Evolutionary conservation across 306 rosid species (phyloP), one percentile per base, ranked within the genome.

Genomic region (Castanospermum australe): DNA sequence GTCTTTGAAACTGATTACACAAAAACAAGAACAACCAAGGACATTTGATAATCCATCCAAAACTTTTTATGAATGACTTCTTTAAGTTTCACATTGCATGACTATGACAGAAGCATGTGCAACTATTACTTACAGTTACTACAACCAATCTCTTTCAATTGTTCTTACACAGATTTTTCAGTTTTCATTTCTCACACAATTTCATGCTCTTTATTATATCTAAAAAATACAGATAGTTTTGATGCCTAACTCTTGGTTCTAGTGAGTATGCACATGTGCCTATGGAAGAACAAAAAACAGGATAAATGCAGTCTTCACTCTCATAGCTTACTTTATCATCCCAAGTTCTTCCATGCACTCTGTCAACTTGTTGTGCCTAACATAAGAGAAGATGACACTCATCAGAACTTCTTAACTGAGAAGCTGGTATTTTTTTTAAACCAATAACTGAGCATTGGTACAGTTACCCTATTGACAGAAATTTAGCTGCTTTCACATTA

Each of bases 401-500:
- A 17, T 13, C 17, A 68, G 20, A 48, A 39, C 20, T 50, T 13
- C 14, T 33, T n/a, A 4, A 81, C n/a, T 14, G 5, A 75, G 45
- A 66, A 48, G 78, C 76, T 79, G 32, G 78, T 55, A 39, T 36
- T 68, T 66, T 36, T 28, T 67, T 45, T 24, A 55, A 81, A 71
- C 42, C 36, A 36, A 63, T 45, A 35, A 51, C 10, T 9, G 20
- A 67, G 60, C 17, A 13, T 75, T 47, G 69, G 67, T 70, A 71
- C 51, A 64, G 68, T 85, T 90, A 91, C 96, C 96, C 93, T 82
- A 83, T 84, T 6, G 93, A 91, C 52, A 91, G 79, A 72, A 88
- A 91, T 60, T 79, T 85, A 9, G 96, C 91, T 39, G 91, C 93
- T 81, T 91, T 91, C 13, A 91, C 89, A 67, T 87, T 91, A 59